phyloP scores from a whole-genome alignment of 768 basidiomycete species.

The Suillus clintonianus region DNA sequence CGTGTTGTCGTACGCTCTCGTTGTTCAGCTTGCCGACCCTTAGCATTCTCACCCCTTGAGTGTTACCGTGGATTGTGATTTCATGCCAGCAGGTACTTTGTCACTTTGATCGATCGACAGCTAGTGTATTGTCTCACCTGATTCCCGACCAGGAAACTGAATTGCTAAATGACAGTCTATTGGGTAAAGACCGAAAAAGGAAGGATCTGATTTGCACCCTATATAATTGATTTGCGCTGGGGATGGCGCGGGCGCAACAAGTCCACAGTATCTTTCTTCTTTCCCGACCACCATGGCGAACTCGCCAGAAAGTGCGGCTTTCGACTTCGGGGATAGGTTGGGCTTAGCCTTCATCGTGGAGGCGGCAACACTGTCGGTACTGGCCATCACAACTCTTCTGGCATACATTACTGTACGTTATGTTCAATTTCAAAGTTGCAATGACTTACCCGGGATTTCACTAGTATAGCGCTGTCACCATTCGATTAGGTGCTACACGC shows the following conservation, averaged over 20 bases:
- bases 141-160: background rate
- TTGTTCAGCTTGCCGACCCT: background rate
- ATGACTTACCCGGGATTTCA: background rate
- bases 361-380: slow-evolving; percentile 29
- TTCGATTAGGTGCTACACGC: slow-evolving; percentile 24
- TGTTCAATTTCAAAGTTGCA: too few species aligned
- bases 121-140: background rate
- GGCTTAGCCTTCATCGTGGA: slow-evolving; percentile 34
- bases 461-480: slow-evolving; percentile 29
- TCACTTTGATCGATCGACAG: background rate
- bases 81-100: background rate
- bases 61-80: background rate
- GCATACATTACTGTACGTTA: slow-evolving; percentile 29
- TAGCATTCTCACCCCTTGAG: background rate
- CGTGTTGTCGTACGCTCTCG: too few species aligned
- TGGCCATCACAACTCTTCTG: slow-evolving; percentile 29
- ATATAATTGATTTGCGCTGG: background rate
- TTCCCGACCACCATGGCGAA: background rate
- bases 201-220: background rate
- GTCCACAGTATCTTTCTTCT: background rate
- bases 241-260: background rate
- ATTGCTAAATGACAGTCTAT: background rate
- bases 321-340: slow-evolving; percentile 26
- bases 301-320: background rate
- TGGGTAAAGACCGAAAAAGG: background rate